Percentiles rank a stretch among this genome's conserved stretches.
phyloP scores from a whole-genome alignment of 176 grass and related monocot species.

The Oryza coarctata region DNA sequence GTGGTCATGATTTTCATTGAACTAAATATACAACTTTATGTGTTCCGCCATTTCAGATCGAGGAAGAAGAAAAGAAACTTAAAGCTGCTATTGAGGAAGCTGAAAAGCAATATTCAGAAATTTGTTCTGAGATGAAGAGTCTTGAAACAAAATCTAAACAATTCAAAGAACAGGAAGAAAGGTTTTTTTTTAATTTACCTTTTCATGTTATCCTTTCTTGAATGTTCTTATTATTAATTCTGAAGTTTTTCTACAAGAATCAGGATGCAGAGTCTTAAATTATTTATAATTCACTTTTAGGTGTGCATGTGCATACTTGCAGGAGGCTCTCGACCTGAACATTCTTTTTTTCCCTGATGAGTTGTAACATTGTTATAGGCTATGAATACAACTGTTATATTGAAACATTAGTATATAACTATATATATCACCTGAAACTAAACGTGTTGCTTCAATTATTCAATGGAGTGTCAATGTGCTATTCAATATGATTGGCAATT shows the following conservation, averaged over 20 bases:
- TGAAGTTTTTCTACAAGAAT: not conserved
- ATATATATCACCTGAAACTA: not conserved
- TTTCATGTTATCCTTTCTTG: not conserved
- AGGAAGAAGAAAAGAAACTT: conserved; percentile 82
- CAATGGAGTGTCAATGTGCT: not conserved
- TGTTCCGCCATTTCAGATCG: conserved; percentile 54
- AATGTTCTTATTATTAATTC: not conserved
- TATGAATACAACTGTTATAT: conserved; percentile 3
- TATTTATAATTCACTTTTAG: not conserved
- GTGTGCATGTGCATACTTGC: not conserved
- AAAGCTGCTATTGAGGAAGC: conserved; percentile 79
- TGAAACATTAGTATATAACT: not conserved
- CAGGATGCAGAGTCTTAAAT: not conserved
- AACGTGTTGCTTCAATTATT: not conserved
- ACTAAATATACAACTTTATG: not conserved
- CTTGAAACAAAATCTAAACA: conserved; percentile 86
- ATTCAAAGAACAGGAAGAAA: conserved; percentile 88
- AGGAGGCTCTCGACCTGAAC: not conserved
- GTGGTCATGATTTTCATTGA: not conserved
- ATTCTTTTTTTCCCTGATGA: conserved; percentile 12
- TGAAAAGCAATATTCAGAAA: conserved; percentile 82
- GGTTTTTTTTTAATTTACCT: conserved; percentile 32
- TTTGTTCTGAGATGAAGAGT: conserved; percentile 70
- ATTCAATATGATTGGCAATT: not conserved
- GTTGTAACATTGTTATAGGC: not conserved